Evolutionary conservation across 129 eudicot species (phyloP).

Genomic region (Ambrosia artemisiifolia): DNA sequence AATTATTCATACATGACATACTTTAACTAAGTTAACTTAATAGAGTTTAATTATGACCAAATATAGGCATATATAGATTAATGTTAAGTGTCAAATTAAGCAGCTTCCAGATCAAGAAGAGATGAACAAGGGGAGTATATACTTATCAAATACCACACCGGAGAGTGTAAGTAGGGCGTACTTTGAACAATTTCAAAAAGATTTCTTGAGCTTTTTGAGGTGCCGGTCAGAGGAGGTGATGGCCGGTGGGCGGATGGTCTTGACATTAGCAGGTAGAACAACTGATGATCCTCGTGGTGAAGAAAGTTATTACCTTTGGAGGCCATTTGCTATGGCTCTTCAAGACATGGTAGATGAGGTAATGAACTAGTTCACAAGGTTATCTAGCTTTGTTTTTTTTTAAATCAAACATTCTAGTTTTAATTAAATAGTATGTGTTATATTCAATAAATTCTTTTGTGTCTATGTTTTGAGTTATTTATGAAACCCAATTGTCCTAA

Average conservation of each 20-base stretch:
- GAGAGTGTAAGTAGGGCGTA: slow-evolving; percentile 28
- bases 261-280: slow-evolving; percentile 45
- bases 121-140: slow-evolving; percentile 43
- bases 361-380: neutral
- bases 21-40: neutral
- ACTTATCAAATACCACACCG: slow-evolving; percentile 35
- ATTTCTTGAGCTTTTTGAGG: slow-evolving; percentile 39
- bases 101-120: slow-evolving; percentile 56
- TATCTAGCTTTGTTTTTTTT: no score
- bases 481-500: neutral
- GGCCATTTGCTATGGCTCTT: slow-evolving; percentile 55
- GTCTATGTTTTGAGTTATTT: no score
- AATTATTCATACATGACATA: no score
- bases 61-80: neutral
- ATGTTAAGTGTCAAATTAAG: neutral
- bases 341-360: slow-evolving; percentile 60
- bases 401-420: no score
- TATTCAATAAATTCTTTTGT: no score
- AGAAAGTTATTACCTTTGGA: slow-evolving; percentile 51
- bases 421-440: no score
- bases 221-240: slow-evolving; percentile 39
- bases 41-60: neutral
- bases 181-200: slow-evolving; percentile 29
- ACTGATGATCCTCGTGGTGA: slow-evolving; percentile 26
- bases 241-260: slow-evolving; percentile 51